Base-by-base conservation (phyloP, 176 grass and related monocot species). In the Juncus effusus region DNA sequence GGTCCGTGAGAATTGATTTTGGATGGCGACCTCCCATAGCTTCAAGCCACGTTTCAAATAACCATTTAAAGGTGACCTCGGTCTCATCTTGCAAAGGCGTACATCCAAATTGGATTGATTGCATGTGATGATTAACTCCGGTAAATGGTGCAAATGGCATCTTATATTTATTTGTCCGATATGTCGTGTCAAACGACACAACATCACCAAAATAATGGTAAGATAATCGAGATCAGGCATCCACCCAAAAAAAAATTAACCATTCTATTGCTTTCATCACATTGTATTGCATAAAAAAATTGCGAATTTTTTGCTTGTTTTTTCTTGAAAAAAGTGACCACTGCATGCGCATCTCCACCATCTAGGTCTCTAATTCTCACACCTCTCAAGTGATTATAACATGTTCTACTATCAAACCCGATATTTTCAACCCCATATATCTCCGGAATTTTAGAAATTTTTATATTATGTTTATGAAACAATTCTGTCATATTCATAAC, bases 181-280 rank as follows among this genome's bases (percentile, higher is more conserved):
- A 83, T 0, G 11, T 77, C 6, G 14, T 83, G 5, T 73, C 28
- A 11, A 82, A 82, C 40, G 51, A 19, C 19, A 28, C 19, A 2
- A 35, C 54, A 39, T 78, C 75, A 0, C 38, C 36, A 6, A 75
- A 84, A 28, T 28, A 28, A 28, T 28, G 19, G 19, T 28, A 28
- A 28, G 19, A 0, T 28, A 28, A 28, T 28, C 35, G 51, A 11
- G 62, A 57, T 2, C 35, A 12, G 0, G 60, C 59, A 62, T 78
- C 76, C 0, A 75, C 55, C 56, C 39, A 79, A 37, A 78, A 83
- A 83, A 0, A 67, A 2, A 0, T n/a, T 38, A 0, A 10, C 42
- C 0, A 13, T 6, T 0, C 0, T n/a, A n/a, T n/a, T n/a, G n/a
- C n/a, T 1, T 2, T n/a, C 5, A n/a, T 60, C 10, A 12, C 10